phyloP scores from a whole-genome alignment of 2,329 filamentous ascomycete species.

The Bipolaris bicolor region DNA sequence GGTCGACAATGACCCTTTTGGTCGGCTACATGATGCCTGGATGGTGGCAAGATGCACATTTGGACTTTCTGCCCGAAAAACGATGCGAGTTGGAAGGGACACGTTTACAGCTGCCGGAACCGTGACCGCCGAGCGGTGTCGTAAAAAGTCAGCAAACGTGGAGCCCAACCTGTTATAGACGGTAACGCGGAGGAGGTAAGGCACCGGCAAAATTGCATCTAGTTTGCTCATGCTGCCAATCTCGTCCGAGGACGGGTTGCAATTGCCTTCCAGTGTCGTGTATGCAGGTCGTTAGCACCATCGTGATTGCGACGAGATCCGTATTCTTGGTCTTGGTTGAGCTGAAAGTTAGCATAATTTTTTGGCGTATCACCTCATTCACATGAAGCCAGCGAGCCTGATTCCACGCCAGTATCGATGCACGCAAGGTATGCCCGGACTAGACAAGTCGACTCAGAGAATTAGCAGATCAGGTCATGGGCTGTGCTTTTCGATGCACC shows the following conservation, averaged over 20 bases:
- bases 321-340: neutral
- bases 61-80: neutral
- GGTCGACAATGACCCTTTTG: constrained; percentile 1
- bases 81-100: neutral
- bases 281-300: neutral
- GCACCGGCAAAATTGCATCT: neutral
- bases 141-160: constrained; percentile 2
- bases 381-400: neutral
- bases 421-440: neutral
- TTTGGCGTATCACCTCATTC: neutral
- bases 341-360: neutral
- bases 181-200: neutral
- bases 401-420: neutral
- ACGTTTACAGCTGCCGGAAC: constrained; percentile 1
- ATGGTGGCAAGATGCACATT: neutral
- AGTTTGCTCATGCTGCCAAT: neutral
- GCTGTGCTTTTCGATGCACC: neutral
- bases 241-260: neutral
- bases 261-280: too few species aligned
- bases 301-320: neutral
- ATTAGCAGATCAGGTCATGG: neutral
- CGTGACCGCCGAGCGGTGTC: constrained; percentile 1
- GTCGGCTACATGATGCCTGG: neutral
- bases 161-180: constrained; percentile 7
- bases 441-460: neutral